These are phyloP conservation scores for Brassica hybrid DNA, from an alignment of 441 rosid species.

Conservation along the genomic window DNA sequence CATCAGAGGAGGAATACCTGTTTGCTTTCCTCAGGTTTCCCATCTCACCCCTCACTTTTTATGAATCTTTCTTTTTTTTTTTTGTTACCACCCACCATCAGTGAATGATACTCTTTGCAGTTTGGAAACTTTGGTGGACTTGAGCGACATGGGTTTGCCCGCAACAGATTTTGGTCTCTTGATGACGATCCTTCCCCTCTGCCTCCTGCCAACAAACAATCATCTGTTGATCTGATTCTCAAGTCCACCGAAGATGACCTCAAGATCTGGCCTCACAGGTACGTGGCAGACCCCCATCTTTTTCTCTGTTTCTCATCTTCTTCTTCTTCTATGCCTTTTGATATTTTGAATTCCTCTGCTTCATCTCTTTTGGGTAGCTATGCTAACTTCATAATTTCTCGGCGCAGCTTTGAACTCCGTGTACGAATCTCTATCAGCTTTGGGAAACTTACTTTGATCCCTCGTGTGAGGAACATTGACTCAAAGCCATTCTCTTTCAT, in stretches of 20 bases:
- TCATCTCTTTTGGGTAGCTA: slow-evolving; percentile 10
- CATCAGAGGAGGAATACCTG: slow-evolving; percentile 66
- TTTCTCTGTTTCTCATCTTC: background rate
- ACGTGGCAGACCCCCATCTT: slow-evolving; percentile 29
- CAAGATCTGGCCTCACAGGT: slow-evolving; percentile 71
- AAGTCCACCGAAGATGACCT: slow-evolving; percentile 64
- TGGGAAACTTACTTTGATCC: slow-evolving; percentile 72
- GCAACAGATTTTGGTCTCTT: slow-evolving; percentile 61
- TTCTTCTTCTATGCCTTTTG: background rate
- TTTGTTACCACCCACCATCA: slow-evolving; percentile 5
- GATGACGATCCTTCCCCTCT: slow-evolving; percentile 70
- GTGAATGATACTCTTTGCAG: slow-evolving; percentile 40
- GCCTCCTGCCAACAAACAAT: slow-evolving; percentile 55
- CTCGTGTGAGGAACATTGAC: slow-evolving; percentile 77
- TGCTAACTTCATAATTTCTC: slow-evolving; percentile 10
- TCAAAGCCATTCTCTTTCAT: slow-evolving; percentile 66
- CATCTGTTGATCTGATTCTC: slow-evolving; percentile 60
- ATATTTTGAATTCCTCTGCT: background rate
- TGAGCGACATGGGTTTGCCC: slow-evolving; percentile 72
- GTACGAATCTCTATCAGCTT: slow-evolving; percentile 63
- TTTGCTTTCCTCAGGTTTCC: slow-evolving; percentile 72
- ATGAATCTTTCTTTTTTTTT: background rate
- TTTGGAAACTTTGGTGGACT: slow-evolving; percentile 64
- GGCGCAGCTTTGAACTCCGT: slow-evolving; percentile 70
- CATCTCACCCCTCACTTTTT: slow-evolving; percentile 28